A percentile compares a stretch with the other conserved stretches of the same genome.
Conservation (phyloP, 2,329 filamentous ascomycete genomes). For the Paecilomyces sp. region DNA sequence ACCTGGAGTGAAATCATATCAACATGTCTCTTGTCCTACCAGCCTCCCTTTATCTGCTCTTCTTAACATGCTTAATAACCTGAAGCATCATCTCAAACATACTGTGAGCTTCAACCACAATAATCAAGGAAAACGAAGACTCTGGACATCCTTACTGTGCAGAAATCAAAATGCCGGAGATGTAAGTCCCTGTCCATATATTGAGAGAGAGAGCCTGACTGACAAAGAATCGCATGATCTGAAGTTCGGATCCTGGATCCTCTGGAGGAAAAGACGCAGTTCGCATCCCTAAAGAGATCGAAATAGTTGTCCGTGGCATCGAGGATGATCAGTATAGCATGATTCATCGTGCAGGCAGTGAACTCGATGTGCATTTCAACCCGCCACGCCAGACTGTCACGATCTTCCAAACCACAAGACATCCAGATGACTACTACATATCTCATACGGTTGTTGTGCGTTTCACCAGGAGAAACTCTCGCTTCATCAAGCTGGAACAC, state of each 20-base stretch:
- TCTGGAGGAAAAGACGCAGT: not conserved
- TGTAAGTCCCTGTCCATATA: not conserved
- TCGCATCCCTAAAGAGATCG: not conserved
- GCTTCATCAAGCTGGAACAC: not conserved
- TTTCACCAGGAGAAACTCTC: not conserved
- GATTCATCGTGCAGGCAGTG: not conserved
- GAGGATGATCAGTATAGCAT: not conserved
- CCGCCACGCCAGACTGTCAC: not conserved
- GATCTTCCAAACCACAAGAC: not conserved
- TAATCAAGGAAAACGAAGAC: not conserved
- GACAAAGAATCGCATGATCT: not conserved
- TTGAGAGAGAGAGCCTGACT: not conserved
- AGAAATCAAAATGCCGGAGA: not conserved
- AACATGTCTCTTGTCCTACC: not conserved
- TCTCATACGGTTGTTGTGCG: not conserved
- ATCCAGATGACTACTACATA: not conserved
- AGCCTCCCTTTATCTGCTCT: not conserved
- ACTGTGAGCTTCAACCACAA: not conserved
- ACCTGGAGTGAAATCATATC: not conserved
- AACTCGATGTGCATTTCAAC: not conserved
- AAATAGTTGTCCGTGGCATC: not conserved
- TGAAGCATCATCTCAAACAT: not conserved
- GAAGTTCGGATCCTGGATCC: not conserved
- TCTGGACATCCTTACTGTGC: not conserved
- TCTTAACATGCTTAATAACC: not conserved